phyloP scores from a whole-genome alignment of 2,329 filamentous ascomycete genomes.

The Botryotinia calthae region DNA sequence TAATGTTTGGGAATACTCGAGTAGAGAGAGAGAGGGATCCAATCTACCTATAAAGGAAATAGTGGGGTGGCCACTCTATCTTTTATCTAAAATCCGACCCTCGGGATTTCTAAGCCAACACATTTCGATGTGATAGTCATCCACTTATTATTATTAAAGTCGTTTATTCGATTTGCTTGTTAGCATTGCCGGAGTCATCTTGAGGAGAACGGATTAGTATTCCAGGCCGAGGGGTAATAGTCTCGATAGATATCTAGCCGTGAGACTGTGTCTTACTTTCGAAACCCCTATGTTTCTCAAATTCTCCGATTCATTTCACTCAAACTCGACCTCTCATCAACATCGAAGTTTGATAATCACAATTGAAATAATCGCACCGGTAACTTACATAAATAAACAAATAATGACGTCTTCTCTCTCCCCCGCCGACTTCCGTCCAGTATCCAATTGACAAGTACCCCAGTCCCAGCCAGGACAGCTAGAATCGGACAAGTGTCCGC shows the following conservation, averaged over 20 bases:
- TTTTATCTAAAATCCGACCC: slow-evolving; percentile 3
- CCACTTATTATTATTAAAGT: neutral
- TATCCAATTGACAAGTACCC: neutral
- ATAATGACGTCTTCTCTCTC: neutral
- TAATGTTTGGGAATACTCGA: neutral
- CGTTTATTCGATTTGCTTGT: neutral
- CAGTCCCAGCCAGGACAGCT: neutral
- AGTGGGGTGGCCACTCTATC: slow-evolving; percentile 8
- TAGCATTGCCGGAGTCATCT: neutral
- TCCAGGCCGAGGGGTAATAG: neutral
- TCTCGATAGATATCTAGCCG: neutral
- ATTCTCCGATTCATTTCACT: neutral
- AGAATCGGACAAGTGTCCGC: neutral
- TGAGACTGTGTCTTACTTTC: neutral
- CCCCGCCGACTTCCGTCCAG: neutral
- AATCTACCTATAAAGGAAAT: neutral
- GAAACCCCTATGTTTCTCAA: neutral
- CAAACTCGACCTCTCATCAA: neutral
- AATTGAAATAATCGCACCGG: too few species aligned
- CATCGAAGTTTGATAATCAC: neutral
- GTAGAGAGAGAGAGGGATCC: neutral
- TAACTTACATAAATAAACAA: neutral
- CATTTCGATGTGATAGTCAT: neutral
- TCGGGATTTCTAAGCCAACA: slow-evolving; percentile 14
- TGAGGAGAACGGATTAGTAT: neutral